These are phyloP conservation scores for Castanea sativa DNA, from an alignment of 306 rosid genomes.

Conservation along the genomic window DNA sequence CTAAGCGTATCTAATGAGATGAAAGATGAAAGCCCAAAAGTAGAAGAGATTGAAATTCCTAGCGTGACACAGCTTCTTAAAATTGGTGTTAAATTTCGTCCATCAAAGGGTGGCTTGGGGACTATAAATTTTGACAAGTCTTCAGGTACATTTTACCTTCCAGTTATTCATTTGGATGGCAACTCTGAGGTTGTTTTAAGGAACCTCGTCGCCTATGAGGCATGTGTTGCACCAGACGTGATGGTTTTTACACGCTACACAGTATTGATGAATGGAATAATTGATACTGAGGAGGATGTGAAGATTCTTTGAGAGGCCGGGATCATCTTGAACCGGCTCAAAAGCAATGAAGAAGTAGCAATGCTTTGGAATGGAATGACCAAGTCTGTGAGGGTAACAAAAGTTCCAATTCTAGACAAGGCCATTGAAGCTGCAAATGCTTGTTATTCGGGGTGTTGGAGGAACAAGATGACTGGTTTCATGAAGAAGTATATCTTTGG, in stretches of 20 bases:
- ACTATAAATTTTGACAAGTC: background rate
- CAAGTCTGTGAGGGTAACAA: conserved; percentile 8
- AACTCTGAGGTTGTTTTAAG: conserved; percentile 5
- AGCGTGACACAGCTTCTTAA: background rate
- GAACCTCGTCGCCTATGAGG: conserved; percentile 16
- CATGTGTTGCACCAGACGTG: background rate
- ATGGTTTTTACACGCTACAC: conserved; percentile 6
- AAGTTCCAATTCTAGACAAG: background rate
- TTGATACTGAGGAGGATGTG: conserved; percentile 11
- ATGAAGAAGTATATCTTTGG: background rate
- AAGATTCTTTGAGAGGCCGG: background rate
- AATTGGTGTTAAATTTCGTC: background rate
- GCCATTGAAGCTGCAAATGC: background rate
- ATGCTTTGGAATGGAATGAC: conserved; percentile 9
- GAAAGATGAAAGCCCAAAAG: background rate
- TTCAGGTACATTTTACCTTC: background rate
- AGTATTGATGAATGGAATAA: conserved; percentile 11
- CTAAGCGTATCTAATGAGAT: background rate
- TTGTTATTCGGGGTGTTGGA: conserved; percentile 4
- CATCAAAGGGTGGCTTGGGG: background rate
- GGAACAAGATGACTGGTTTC: background rate
- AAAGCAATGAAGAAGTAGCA: conserved; percentile 5
- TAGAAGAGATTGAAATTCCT: conserved; percentile 14
- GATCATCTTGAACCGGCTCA: background rate
- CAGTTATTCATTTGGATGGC: background rate